Evolutionary conservation across 176 grass and related monocot species (phyloP).

Genomic region (Oryza rufipogon): DNA sequence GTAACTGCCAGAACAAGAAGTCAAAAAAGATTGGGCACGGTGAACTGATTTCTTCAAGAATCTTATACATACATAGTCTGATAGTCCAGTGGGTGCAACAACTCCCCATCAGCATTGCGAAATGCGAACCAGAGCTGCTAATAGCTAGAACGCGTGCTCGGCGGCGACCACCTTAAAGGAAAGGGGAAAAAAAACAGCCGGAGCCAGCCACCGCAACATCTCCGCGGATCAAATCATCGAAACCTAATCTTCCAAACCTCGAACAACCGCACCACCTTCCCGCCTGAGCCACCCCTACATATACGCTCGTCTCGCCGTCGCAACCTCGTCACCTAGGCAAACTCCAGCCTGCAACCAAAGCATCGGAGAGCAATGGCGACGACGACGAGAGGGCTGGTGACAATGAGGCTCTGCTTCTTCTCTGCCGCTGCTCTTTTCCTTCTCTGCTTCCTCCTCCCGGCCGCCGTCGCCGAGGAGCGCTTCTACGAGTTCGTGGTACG

Average conservation of each 20-base stretch:
- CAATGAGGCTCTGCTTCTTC: slow-evolving; percentile 26
- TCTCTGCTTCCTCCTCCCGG: slow-evolving; percentile 39
- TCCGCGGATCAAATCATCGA: slow-evolving; percentile 23
- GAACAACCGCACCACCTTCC: slow-evolving; percentile 52
- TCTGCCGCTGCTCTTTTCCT: slow-evolving; percentile 35
- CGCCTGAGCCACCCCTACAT: slow-evolving; percentile 18
- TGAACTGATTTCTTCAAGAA: slow-evolving; percentile 4
- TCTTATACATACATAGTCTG: too few relatives aligned
- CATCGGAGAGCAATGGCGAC: slow-evolving; percentile 31
- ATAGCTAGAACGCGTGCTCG: slow-evolving; percentile 24
- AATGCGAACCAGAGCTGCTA: neutral
- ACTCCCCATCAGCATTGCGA: slow-evolving; percentile 32
- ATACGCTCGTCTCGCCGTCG: neutral
- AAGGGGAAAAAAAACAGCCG: neutral
- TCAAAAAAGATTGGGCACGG: neutral
- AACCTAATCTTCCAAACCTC: slow-evolving; percentile 85
- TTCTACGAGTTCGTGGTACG: slow-evolving; percentile 87
- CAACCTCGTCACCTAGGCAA: slow-evolving; percentile 37
- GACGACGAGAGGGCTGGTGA: neutral
- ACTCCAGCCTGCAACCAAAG: neutral
- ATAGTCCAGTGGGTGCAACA: slow-evolving; percentile 63
- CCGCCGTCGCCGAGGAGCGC: slow-evolving; percentile 60
- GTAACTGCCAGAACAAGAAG: neutral
- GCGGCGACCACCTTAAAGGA: slow-evolving; percentile 37
- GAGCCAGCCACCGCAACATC: neutral